These are phyloP conservation scores for Pythium phragmitis DNA, from an alignment of 352 stramenopile species.

Conservation along the genomic window DNA sequence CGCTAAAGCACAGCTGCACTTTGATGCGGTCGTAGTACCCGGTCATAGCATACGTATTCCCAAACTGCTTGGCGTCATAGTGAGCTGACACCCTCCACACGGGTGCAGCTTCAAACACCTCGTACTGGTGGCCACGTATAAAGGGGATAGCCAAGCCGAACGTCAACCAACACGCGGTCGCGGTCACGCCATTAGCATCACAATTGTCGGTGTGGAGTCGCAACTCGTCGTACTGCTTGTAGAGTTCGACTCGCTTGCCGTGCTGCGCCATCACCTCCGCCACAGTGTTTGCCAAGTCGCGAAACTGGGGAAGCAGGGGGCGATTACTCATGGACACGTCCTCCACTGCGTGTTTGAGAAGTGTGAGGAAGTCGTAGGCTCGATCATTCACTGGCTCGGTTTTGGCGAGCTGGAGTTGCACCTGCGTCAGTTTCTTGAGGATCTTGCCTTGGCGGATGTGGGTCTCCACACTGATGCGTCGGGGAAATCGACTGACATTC, in stretches of 20 bases:
- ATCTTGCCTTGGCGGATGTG: background rate
- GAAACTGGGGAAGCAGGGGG: background rate
- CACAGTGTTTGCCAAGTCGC: background rate
- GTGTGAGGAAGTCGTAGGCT: background rate
- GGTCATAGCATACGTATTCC: background rate
- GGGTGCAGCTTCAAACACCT: background rate
- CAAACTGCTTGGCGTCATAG: background rate
- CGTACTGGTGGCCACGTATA: background rate
- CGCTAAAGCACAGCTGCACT: background rate
- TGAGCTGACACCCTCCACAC: background rate
- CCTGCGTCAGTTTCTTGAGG: background rate
- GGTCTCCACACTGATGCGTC: background rate
- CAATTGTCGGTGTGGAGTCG: constrained; percentile 3
- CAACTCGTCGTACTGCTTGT: background rate
- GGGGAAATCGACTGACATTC: background rate
- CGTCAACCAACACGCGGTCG: background rate
- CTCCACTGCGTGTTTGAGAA: background rate
- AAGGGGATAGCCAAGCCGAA: background rate
- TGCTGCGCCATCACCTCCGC: background rate
- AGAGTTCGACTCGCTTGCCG: constrained; percentile 6
- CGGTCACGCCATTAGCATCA: background rate
- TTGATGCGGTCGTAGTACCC: constrained; percentile 10
- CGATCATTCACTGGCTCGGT: background rate
- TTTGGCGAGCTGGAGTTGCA: background rate
- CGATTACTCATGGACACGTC: background rate